Conservation (phyloP, 1,139 yeast species). For the Debaryomyces fabryi region DNA sequence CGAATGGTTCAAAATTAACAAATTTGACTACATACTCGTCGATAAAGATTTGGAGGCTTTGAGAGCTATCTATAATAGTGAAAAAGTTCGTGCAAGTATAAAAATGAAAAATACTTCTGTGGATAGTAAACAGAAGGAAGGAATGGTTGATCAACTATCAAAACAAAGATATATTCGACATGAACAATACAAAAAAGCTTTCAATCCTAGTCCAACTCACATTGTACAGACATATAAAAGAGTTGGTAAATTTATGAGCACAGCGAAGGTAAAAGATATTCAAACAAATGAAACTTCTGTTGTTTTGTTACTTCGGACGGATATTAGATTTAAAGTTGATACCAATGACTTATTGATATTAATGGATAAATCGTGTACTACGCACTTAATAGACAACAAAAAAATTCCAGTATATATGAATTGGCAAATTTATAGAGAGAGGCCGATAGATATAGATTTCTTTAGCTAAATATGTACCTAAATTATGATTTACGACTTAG, state of each 20-base stretch:
- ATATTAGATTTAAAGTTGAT: conserved; percentile 16
- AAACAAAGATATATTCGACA: conserved; percentile 14
- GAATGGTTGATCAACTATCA: conserved; percentile 1
- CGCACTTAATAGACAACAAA: background rate
- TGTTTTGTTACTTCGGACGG: conserved; percentile 22
- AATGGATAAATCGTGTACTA: conserved; percentile 1
- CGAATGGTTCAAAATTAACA: conserved; percentile 25
- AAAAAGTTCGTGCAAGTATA: conserved; percentile 3
- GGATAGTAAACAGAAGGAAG: background rate
- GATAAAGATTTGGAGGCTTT: conserved; percentile 10
- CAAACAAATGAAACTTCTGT: conserved; percentile 1
- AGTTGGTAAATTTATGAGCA: conserved; percentile 26
- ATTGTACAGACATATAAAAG: conserved; percentile 12
- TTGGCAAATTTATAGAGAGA: conserved; percentile 10
- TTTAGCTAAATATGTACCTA: conserved; percentile 11
- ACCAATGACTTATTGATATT: conserved; percentile 10
- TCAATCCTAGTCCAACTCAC: conserved; percentile 21
- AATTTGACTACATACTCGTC: conserved; percentile 22
- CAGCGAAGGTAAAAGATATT: conserved; percentile 16
- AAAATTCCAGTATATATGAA: conserved; percentile 8
- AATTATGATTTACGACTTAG: background rate
- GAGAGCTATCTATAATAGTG: background rate
- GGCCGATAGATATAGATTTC: conserved; percentile 1
- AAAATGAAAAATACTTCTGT: background rate
- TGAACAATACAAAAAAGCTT: conserved; percentile 10